These are phyloP conservation scores for Leccinum disarticulatum DNA, from an alignment of 768 basidiomycete genomes.

Conservation along the genomic window DNA sequence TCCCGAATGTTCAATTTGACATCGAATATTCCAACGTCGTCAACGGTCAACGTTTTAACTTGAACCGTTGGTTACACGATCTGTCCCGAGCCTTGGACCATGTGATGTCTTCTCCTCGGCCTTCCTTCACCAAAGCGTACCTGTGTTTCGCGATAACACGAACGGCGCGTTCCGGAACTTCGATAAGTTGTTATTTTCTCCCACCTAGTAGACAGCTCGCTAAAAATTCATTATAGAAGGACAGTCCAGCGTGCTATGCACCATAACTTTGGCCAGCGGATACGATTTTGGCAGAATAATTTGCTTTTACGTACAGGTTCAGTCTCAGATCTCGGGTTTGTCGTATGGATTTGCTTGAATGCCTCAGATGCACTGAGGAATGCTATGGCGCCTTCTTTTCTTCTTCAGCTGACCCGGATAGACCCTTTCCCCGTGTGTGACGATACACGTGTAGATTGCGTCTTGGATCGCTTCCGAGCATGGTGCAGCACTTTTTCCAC, in stretches of 20 bases:
- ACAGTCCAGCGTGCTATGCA: background rate
- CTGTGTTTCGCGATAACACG: background rate
- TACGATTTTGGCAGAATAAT: background rate
- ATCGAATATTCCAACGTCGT: too few relatives aligned
- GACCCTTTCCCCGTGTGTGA: background rate
- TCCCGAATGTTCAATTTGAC: background rate
- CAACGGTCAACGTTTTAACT: background rate
- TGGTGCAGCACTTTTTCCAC: background rate
- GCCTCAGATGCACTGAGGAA: background rate
- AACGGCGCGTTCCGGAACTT: background rate
- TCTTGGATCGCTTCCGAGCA: background rate
- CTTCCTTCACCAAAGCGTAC: background rate
- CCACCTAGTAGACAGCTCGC: background rate
- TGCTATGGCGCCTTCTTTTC: background rate
- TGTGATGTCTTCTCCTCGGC: background rate
- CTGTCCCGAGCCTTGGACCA: background rate
- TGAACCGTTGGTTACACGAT: background rate
- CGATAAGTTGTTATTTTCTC: background rate
- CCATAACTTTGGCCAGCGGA: background rate
- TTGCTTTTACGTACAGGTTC: background rate
- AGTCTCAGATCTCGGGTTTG: background rate
- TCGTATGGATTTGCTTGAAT: background rate
- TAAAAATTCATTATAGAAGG: background rate
- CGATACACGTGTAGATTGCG: background rate
- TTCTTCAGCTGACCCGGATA: background rate